Conservation (phyloP, 306 rosid genomes). For the Cicer judaicum region DNA sequence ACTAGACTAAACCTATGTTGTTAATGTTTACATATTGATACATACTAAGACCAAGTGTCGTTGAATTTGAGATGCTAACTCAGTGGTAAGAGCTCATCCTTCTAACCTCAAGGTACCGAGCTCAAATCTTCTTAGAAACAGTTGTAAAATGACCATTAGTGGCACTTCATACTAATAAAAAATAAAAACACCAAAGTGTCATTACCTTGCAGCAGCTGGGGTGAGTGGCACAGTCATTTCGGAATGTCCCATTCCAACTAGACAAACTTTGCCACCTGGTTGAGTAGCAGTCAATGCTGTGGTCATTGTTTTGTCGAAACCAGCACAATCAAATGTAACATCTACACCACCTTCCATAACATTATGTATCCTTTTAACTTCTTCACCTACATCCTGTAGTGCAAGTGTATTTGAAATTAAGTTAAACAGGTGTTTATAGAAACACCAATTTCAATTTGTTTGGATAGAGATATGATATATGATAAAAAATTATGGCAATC, state of each 20-base stretch:
- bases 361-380: slow-evolving; percentile 61
- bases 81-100: too few relatives aligned
- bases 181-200: neutral
- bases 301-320: slow-evolving; percentile 86
- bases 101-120: too few relatives aligned
- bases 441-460: neutral
- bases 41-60: too few relatives aligned
- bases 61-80: too few relatives aligned
- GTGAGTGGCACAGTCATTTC: slow-evolving; percentile 89
- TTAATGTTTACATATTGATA: too few relatives aligned
- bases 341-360: slow-evolving; percentile 67
- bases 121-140: too few relatives aligned
- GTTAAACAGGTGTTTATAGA: slow-evolving; percentile 2
- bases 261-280: slow-evolving; percentile 88
- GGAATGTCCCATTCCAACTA: slow-evolving; percentile 81
- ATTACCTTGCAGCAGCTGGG: slow-evolving; percentile 78
- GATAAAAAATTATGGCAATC: too few relatives aligned
- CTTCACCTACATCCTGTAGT: slow-evolving; percentile 70
- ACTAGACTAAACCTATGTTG: too few relatives aligned
- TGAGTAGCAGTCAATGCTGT: slow-evolving; percentile 77
- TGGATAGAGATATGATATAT: neutral
- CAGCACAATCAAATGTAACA: slow-evolving; percentile 85
- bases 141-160: too few relatives aligned
- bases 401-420: slow-evolving; percentile 11
- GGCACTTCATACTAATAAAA: too few relatives aligned